Evolutionary conservation across 208 protist genomes (phyloP), one percentile per base, ranked within the genome.

Genomic region (Crithidia fasciculata): DNA sequence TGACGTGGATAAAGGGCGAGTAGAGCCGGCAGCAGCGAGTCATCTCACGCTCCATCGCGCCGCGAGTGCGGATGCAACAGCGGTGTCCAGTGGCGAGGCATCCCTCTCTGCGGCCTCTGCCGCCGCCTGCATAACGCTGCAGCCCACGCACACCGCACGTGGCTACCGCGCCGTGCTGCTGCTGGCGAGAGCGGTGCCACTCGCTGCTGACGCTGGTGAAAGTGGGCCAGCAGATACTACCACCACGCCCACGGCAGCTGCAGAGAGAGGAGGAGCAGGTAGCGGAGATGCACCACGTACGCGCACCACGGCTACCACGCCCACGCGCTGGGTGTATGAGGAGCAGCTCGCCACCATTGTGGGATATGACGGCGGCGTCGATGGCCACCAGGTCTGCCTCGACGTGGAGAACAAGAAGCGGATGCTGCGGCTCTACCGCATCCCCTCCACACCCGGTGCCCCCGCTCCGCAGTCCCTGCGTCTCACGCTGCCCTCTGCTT

Each of bases 331-430:
- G 72, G 15, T 43, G 18, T 81, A 77, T 52, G 44, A 10, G 41
- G 52, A 77, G 10, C 62, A 45, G 39, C 54, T 49, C 19, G 72
- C 81, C 37, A 94, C 89, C 5, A 63, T 94, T 45, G 55, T 88
- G 16, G 89, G 89, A 43, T 88, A 89, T 69, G 81, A 94, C 69
- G 80, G 81, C 39, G 86, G 86, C 13, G 64, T 69, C 5, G 80
- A 83, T 44, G 45, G 64, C 40, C 89, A 94, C 56, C 78, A 80
- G 43, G 72, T 92, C 4, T 52, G 36, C 55, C 28, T 82, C 18
- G 62, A 82, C 55, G 63, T 40, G 0, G 72, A 69, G 43, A 60
- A 19, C 28, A 76, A 69, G 37, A 78, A 74, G 55, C 76, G 65
- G n/a, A 43, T 71, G 8, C 18, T 82, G 45, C 71, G 64, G 5